Percentiles rank a stretch among this genome's conserved stretches.
These are phyloP conservation scores for Singerocomus inundabilis DNA, from an alignment of 1,284 basidiomycete genomes.

Conservation along the genomic window DNA sequence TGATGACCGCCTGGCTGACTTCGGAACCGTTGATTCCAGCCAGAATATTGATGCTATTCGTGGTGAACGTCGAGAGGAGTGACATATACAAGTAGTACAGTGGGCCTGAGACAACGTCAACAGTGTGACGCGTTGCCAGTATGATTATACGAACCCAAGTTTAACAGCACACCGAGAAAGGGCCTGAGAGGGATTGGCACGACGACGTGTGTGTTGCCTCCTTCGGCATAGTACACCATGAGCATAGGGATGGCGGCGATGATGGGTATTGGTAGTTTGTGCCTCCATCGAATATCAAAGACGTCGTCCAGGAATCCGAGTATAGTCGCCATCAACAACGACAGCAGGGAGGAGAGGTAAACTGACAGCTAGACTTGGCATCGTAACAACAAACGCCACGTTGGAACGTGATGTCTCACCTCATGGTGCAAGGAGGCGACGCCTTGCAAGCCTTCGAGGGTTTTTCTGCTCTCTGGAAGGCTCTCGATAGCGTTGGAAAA, in stretches of 20 bases:
- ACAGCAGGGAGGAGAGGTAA: constrained; percentile 90
- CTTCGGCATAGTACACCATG: constrained; percentile 94
- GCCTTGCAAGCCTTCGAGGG: constrained; percentile 57
- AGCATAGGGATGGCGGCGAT: constrained; percentile 93
- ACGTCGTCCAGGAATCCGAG: constrained; percentile 97
- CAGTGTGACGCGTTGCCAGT: not conserved
- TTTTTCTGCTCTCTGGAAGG: constrained; percentile 39
- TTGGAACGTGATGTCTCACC: constrained; percentile 43
- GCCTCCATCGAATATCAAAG: constrained; percentile 98
- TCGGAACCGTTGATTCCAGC: constrained; percentile 98
- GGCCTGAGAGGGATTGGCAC: constrained; percentile 79
- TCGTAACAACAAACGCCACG: not conserved
- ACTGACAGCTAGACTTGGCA: constrained; percentile 67
- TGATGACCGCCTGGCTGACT: constrained; percentile 90
- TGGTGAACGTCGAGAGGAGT: constrained; percentile 93
- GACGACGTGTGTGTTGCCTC: constrained; percentile 92
- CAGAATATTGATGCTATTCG: constrained; percentile 98
- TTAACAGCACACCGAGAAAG: constrained; percentile 77
- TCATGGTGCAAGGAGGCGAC: constrained; percentile 89
- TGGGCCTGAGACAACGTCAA: constrained; percentile 56
- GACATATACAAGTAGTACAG: constrained; percentile 98
- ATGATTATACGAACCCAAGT: constrained; percentile 74
- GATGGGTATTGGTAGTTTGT: constrained; percentile 96
- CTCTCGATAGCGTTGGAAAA: constrained; percentile 72
- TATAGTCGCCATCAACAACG: constrained; percentile 87